Percentiles rank a stretch among this genome's conserved stretches.
phyloP scores from a whole-genome alignment of 164 flowering plant species.

The Chloranthus sessilifolius region DNA sequence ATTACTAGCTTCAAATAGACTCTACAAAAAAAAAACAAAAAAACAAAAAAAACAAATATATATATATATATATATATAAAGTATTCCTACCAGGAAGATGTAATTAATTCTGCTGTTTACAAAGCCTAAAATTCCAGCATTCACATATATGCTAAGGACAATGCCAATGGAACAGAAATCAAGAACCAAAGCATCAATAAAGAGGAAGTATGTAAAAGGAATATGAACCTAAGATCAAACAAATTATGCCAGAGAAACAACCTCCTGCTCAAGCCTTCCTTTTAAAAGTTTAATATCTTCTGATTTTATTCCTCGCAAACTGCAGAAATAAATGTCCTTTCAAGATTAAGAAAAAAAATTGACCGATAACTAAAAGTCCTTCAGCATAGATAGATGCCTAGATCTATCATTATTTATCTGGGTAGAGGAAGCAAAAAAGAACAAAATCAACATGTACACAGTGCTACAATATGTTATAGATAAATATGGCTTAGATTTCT shows the following conservation, averaged over 20 bases:
- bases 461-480: background rate
- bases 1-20: too few species aligned
- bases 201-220: conserved; percentile 1
- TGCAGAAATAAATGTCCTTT: conserved; percentile 15
- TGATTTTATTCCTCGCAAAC: conserved; percentile 54
- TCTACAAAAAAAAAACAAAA: too few species aligned
- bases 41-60: too few species aligned
- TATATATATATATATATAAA: too few species aligned
- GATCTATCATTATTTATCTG: background rate
- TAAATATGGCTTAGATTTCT: too few species aligned
- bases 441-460: background rate
- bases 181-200: background rate
- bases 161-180: background rate
- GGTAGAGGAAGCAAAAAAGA: background rate
- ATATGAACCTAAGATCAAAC: background rate
- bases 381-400: background rate
- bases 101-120: too few species aligned
- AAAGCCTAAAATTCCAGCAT: too few species aligned
- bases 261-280: conserved; percentile 77
- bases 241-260: conserved; percentile 10
- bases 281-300: conserved; percentile 57
- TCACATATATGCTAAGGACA: too few species aligned
- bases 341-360: background rate
- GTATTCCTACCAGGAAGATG: too few species aligned
- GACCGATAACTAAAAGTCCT: background rate